These are phyloP conservation scores for Zasmidium citrigriseum DNA, from an alignment of 2,329 filamentous ascomycete species.

Conservation along the genomic window DNA sequence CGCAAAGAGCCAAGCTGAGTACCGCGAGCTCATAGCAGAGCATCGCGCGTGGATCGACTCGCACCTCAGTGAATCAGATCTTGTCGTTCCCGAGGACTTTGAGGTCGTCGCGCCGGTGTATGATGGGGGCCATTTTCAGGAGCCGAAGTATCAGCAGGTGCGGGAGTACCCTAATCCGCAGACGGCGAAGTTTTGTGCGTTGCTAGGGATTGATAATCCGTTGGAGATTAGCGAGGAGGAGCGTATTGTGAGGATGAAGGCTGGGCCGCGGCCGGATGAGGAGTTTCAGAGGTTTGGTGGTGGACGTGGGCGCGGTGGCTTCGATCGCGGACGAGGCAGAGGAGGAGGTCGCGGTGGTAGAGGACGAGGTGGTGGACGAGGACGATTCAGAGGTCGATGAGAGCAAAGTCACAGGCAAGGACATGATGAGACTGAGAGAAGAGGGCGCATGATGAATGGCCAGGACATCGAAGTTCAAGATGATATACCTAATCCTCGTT, in stretches of 20 bases:
- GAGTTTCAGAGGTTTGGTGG: constrained; percentile 25
- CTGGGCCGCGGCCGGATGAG: constrained; percentile 55
- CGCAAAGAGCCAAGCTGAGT: constrained; percentile 55
- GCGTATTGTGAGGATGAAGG: constrained; percentile 58
- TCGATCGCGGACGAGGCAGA: constrained; percentile 18
- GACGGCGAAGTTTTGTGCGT: constrained; percentile 75
- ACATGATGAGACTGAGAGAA: not conserved
- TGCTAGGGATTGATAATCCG: constrained; percentile 75
- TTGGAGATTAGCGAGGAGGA: constrained; percentile 76
- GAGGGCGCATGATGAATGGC: not conserved
- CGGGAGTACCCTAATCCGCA: constrained; percentile 85
- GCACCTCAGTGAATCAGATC: constrained; percentile 61
- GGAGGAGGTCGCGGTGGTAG: constrained; percentile 27
- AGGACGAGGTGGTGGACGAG: constrained; percentile 22
- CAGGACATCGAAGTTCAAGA: not conserved
- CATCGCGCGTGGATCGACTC: constrained; percentile 80
- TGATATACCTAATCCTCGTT: not conserved
- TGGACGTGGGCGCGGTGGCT: constrained; percentile 23
- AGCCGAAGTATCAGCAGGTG: constrained; percentile 29
- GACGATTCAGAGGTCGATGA: constrained; percentile 3
- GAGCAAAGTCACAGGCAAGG: not conserved
- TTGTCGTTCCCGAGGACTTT: constrained; percentile 79
- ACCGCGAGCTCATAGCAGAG: constrained; percentile 61
- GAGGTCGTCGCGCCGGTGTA: constrained; percentile 72
- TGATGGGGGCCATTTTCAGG: constrained; percentile 39